Conservation (phyloP, 169 alveolate species). For the Plasmodium billcollinsi region DNA sequence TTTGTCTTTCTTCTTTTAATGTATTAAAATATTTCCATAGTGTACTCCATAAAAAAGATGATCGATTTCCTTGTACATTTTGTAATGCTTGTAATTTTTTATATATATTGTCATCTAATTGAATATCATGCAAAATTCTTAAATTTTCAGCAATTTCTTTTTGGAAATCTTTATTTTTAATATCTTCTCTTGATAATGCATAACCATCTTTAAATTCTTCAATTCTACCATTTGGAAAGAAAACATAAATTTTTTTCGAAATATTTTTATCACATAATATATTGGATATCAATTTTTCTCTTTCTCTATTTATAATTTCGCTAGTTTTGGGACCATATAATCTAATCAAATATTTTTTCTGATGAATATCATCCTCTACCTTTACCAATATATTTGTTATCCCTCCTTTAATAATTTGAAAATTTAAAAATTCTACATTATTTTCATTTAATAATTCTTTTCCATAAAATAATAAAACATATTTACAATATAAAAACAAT, state of each 20-base stretch:
- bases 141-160: conserved; percentile 80
- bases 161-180: conserved; percentile 67
- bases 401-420: conserved; percentile 79
- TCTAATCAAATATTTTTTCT: conserved; percentile 77
- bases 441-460: conserved; percentile 38
- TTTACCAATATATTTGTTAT: conserved; percentile 82
- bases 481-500: conserved; percentile 50
- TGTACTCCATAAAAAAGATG: conserved; percentile 81
- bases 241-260: conserved; percentile 81
- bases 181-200: conserved; percentile 79
- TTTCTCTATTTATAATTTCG: conserved; percentile 80
- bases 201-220: conserved; percentile 87
- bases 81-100: conserved; percentile 59
- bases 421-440: conserved; percentile 16
- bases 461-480: conserved; percentile 61
- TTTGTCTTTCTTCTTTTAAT: conserved; percentile 37
- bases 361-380: conserved; percentile 76
- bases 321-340: conserved; percentile 84
- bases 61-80: conserved; percentile 24
- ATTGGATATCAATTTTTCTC: conserved; percentile 79
- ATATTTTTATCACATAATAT: conserved; percentile 78
- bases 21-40: conserved; percentile 81
- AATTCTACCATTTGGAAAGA: conserved; percentile 82
- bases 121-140: conserved; percentile 71
- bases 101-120: conserved; percentile 73